Evolutionary conservation across 1,284 basidiomycete genomes (phyloP), one percentile per base, ranked within the genome.

Genomic region (Paramarasmius palmivorus): DNA sequence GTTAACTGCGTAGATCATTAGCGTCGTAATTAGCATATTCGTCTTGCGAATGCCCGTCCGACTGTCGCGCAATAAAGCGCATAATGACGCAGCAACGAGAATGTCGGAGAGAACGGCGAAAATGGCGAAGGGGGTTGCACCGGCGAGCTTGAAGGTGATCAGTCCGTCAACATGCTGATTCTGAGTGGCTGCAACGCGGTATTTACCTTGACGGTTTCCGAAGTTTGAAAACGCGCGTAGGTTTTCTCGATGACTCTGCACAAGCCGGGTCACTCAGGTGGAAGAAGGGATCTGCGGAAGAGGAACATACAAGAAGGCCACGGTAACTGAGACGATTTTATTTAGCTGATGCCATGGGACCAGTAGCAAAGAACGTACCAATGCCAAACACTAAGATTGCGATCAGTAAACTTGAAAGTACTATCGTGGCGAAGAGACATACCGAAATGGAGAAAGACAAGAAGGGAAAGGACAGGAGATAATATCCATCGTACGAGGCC

Each of bases 1-100:
- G 54, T 73, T 73, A 50, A 73, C 69, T 4, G 72, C 68, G 52
- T 72, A 74, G 2, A 74, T 58, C 10, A 73, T 73, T 7, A 73
- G 57, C 2, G 60, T 68, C 8, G 67, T 68, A 22, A 73, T 61
- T 4, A 73, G 49, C 1, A 61, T 62, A 50, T 72, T 68, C 6
- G 73, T 73, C 73, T 60, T 63, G 35, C 57, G 57, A 50, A 73
- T 65, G 12, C 64, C 64, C 8, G 70, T 68, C 14, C 69, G 61
- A 39, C 63, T 70, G 17, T 68, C 71, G 44, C 69, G 62, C 14
- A 75, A 60, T 34, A 76, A 59, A 17, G 69, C 56, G 37, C 71
- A 74, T 8, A 76, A 58, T 4, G 72, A 62, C 7, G 46, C 61
- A 6, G 72, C 70, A 25, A 74, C 72, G 14, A 67, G 51, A 23